phyloP scores from a whole-genome alignment of 805 yeast species.

The Ogataea parapolymorpha region DNA sequence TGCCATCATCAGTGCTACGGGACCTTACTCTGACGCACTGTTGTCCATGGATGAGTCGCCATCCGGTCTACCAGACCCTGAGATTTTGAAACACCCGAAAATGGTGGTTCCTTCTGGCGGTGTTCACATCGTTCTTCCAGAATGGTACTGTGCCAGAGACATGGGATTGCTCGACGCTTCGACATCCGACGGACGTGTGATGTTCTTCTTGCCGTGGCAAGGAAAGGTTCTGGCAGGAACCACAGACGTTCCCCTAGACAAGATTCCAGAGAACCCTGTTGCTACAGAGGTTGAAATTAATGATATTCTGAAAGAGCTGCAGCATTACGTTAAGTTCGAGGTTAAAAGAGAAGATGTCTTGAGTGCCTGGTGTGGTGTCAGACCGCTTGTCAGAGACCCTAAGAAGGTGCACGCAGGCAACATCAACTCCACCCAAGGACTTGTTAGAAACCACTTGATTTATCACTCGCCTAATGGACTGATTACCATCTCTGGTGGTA shows the following conservation, averaged over 20 bases:
- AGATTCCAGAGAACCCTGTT: constrained; percentile 69
- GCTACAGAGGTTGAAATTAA: constrained; percentile 87
- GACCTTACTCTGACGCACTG: constrained; percentile 83
- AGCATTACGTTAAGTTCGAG: constrained; percentile 84
- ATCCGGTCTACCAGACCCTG: constrained; percentile 52
- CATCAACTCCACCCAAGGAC: constrained; percentile 66
- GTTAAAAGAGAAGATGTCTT: constrained; percentile 87
- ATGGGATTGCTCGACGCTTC: constrained; percentile 90
- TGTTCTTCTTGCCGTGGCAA: constrained; percentile 98
- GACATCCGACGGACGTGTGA: constrained; percentile 92
- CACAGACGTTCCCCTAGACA: constrained; percentile 81
- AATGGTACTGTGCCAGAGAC: constrained; percentile 82
- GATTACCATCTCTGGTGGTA: constrained; percentile 92
- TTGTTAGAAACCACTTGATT: constrained; percentile 86
- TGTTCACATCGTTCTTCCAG: constrained; percentile 89
- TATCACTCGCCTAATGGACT: constrained; percentile 66
- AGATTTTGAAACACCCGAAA: constrained; percentile 41
- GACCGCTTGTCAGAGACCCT: constrained; percentile 91
- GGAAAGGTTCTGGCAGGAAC: constrained; percentile 96
- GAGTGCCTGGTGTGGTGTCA: constrained; percentile 95
- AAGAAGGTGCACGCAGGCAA: constrained; percentile 33
- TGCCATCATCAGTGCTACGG: constrained; percentile 86
- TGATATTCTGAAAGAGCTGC: constrained; percentile 82
- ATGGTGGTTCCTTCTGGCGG: constrained; percentile 96
- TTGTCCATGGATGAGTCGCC: constrained; percentile 82